Base-by-base conservation (phyloP, 2,329 filamentous ascomycete species). In the Botrytis cinerea region DNA sequence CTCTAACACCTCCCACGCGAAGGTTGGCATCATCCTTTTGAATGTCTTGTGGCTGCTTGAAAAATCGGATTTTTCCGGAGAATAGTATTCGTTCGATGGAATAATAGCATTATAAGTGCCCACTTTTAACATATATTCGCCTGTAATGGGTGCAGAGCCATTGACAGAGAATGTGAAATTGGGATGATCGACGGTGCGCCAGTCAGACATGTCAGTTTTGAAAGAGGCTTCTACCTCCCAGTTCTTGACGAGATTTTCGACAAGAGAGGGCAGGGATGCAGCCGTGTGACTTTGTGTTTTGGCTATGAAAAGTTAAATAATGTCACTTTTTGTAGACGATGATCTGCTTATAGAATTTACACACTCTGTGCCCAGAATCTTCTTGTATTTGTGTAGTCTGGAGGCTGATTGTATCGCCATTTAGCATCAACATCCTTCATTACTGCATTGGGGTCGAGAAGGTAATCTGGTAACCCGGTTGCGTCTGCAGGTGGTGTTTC, bases 191-290 rank as follows among this genome's bases (percentile, higher is more conserved):
- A 92, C 85, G 2, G 90, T 92, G 63, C 90, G 86, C 90, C 90
- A 92, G 81, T 92, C 88, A 4, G 82, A 77, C 16, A 91, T 83
- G 25, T 84, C 78, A 12, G 86, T 85, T 82, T 92, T 92, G 86
- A 90, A 91, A 0, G 88, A 91, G 0, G 90, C 90, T 80, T 92
- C 90, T 70, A 92, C 87, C 81, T 92, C 90, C 90, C 90, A 92
- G 80, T 92, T 92, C 83, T 92, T 92, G 79, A 92, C 90, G 1
- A 92, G 86, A 79, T 92, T 92, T 80, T 92, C 87, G 57, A 92
- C 89, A 7, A 92, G 85, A 67, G 86, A 82, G 22, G 87, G 86
- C 4, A 92, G 85, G 73, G 86, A 89, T 51, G 84, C 85, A 5
- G 88, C 83, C 63, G 82, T 81, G 80, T 92, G 90, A 77, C 82